These are phyloP conservation scores for Cerioporus squamosus DNA, from an alignment of 1,284 basidiomycete species.

Conservation along the genomic window DNA sequence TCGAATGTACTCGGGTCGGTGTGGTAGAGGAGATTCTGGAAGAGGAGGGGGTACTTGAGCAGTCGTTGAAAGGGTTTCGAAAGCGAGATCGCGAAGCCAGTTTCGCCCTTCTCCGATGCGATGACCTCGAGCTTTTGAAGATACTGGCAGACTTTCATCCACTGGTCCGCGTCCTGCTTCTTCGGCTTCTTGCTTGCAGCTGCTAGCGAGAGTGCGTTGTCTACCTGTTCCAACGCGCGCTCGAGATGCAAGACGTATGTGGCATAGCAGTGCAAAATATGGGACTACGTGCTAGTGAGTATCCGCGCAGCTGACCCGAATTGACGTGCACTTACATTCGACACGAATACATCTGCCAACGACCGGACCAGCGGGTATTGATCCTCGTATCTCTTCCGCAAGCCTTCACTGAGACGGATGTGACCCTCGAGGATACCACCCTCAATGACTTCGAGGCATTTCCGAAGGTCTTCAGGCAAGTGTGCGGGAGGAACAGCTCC, in stretches of 20 bases:
- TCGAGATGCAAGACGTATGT: slow-evolving; percentile 93
- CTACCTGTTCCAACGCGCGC: slow-evolving; percentile 85
- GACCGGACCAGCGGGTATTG: slow-evolving; percentile 92
- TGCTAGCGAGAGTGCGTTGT: slow-evolving; percentile 74
- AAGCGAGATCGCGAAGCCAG: slow-evolving; percentile 90
- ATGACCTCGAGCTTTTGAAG: slow-evolving; percentile 79
- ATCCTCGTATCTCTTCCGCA: slow-evolving; percentile 89
- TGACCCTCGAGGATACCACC: slow-evolving; percentile 88
- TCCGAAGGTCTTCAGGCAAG: slow-evolving; percentile 84
- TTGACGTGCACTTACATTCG: slow-evolving; percentile 68
- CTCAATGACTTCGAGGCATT: slow-evolving; percentile 85
- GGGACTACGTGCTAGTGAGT: slow-evolving; percentile 59
- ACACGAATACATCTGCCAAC: slow-evolving; percentile 91
- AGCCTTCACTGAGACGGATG: slow-evolving; percentile 76
- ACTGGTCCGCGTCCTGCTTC: slow-evolving; percentile 78
- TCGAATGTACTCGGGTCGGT: slow-evolving; percentile 97
- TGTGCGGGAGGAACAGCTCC: slow-evolving; percentile 70
- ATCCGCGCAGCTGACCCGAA: background rate
- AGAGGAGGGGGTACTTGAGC: slow-evolving; percentile 95
- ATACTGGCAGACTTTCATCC: slow-evolving; percentile 73
- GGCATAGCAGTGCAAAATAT: slow-evolving; percentile 90
- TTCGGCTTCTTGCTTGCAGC: slow-evolving; percentile 72
- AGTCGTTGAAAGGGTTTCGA: slow-evolving; percentile 97
- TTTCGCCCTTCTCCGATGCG: slow-evolving; percentile 88
- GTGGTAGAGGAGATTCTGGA: slow-evolving; percentile 96